Base-by-base conservation (phyloP, 2,329 filamentous ascomycete species). In the Ophiostoma angusticollis region DNA sequence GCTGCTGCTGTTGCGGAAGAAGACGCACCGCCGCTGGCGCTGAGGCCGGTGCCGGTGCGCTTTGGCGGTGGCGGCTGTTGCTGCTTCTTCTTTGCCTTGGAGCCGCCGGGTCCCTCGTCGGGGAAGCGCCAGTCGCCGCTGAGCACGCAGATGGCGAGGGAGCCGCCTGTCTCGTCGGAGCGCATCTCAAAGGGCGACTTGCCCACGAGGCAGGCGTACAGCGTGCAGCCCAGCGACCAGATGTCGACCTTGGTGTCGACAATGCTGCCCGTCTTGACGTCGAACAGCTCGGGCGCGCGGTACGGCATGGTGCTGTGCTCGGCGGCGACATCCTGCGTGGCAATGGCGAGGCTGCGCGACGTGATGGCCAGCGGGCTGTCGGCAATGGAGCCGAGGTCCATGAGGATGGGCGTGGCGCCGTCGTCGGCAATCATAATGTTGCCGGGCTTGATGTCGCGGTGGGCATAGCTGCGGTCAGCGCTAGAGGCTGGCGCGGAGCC, bases 301-400 rank as follows among this genome's bases (percentile, higher is more conserved):
- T 98, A 98, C 0, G 91, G 87, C 89, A 98, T 96, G 29, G 91
- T 98, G 48, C 80, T 89, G 67, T 96, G 89, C 59, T 98, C 91
- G 39, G 89, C 91, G 17, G 91, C 91, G 29, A 77, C 83, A 59
- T 98, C 91, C 62, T 96, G 91, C 25, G 93, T 83, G 38, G 87
- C 84, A 34, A 98, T 75, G 31, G 91, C 91, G 39, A 93, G 71
- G 3, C 85, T 93, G 45, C 89, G 80, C 14, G 84, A 91, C 5
- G 89, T 93, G 50, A 96, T 89, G 19, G 84, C 75, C 41, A 85
- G 84, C 2, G 91, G 91, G 2, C 84, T 86, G 14, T 82, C 82
- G 29, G 85, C 81, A 41, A 98, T 69, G 41, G 86, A 95, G 47
- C 91, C 91, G 18, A 98, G 77, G 57, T 98, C 91, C 91, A 98